Percentiles rank a stretch among this genome's conserved stretches.
These are phyloP conservation scores for Tuber borchii DNA, from an alignment of 495 filamentous ascomycete species.

Conservation along the genomic window DNA sequence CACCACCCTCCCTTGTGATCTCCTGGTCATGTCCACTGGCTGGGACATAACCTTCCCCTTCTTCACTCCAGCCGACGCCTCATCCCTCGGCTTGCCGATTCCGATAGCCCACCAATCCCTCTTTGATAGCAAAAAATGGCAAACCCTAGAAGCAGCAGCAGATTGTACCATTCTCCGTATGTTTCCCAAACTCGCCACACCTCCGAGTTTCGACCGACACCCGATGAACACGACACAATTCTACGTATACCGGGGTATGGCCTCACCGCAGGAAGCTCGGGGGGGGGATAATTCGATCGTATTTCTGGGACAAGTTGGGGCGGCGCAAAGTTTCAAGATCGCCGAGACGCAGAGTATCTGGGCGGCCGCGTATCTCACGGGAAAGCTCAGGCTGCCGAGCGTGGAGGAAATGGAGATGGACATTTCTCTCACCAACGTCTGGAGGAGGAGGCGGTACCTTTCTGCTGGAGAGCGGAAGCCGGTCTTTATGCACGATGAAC, in stretches of 20 bases:
- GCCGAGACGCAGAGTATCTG: conserved; percentile 67
- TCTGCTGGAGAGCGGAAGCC: conserved; percentile 30
- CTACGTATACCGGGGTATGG: conserved; percentile 63
- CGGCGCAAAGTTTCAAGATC: conserved; percentile 56
- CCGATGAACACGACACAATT: conserved; percentile 42
- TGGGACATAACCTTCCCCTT: conserved; percentile 45
- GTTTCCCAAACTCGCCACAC: conserved; percentile 56
- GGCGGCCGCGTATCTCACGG: conserved; percentile 59
- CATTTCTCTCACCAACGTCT: conserved; percentile 30
- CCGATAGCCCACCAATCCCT: conserved; percentile 28
- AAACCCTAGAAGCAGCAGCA: conserved; percentile 42
- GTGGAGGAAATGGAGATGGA: conserved; percentile 23
- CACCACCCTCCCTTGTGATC: conserved; percentile 20
- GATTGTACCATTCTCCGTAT: conserved; percentile 60
- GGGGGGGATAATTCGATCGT: conserved; percentile 55
- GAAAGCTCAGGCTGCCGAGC: conserved; percentile 25
- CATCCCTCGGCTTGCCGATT: conserved; percentile 24
- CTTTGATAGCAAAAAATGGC: conserved; percentile 29
- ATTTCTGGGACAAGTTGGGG: conserved; percentile 60
- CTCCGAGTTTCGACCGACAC: conserved; percentile 30
- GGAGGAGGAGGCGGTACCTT: conserved; percentile 29
- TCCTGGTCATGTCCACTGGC: conserved; percentile 41
- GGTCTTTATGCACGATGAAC: conserved; percentile 34
- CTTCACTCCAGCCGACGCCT: conserved; percentile 25
- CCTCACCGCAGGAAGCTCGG: conserved; percentile 53